phyloP scores from a whole-genome alignment of 2,329 filamentous ascomycete species.

The Diaporthe ilicicola region DNA sequence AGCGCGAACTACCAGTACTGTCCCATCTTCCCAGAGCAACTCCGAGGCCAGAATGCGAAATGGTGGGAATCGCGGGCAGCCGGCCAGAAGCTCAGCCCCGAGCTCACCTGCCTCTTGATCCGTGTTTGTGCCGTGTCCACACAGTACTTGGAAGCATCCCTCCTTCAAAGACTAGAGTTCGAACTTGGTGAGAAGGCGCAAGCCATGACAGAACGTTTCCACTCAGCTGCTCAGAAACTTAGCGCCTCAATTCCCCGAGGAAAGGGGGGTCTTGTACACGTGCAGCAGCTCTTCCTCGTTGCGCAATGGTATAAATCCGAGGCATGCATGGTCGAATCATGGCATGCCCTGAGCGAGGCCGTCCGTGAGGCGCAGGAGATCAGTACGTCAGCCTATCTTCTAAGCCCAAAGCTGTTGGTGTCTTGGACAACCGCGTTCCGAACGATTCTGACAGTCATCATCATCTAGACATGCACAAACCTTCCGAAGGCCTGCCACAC shows the following conservation, averaged over 20 bases:
- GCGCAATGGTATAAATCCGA: conserved; percentile 57
- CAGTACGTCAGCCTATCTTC: conserved; percentile 40
- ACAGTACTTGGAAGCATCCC: conserved; percentile 49
- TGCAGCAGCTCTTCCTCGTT: conserved; percentile 59
- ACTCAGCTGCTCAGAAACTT: conserved; percentile 52
- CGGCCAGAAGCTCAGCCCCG: conserved; percentile 46
- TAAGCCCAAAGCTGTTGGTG: no score
- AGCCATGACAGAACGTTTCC: conserved; percentile 50
- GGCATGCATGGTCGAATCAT: conserved; percentile 55
- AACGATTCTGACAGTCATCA: neutral
- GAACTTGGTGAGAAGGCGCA: conserved; percentile 51
- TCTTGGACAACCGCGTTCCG: neutral
- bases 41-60: conserved; percentile 52
- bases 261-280: conserved; percentile 52
- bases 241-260: conserved; percentile 52
- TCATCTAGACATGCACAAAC: conserved; percentile 31
- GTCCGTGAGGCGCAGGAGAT: conserved; percentile 59
- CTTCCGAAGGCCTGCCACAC: conserved; percentile 12
- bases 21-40: conserved; percentile 53
- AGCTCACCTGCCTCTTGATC: conserved; percentile 56
- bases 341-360: conserved; percentile 53
- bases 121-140: conserved; percentile 55
- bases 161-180: conserved; percentile 51
- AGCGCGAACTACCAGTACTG: conserved; percentile 56
- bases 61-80: conserved; percentile 53